These are phyloP conservation scores for Pseudisothecium myosuroides DNA, from an alignment of 225 moss, liverwort and hornwort species.

Conservation along the genomic window DNA sequence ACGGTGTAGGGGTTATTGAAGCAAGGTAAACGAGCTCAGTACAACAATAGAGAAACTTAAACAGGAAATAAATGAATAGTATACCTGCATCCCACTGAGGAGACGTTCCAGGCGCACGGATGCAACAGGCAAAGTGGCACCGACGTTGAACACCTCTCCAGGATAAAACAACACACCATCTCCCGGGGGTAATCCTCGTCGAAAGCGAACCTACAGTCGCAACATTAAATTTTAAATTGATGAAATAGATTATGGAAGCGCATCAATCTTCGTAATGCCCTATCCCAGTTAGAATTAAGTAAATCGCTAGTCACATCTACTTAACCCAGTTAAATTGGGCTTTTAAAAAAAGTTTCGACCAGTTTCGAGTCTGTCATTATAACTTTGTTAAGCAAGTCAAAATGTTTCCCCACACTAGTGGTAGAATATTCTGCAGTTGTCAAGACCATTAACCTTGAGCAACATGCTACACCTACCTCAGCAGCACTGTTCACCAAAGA, in stretches of 20 bases:
- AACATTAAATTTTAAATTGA: background rate
- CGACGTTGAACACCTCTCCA: constrained; percentile 76
- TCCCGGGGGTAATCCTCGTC: constrained; percentile 76
- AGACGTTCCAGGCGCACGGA: constrained; percentile 82
- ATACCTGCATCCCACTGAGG: constrained; percentile 85
- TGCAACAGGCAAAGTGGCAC: constrained; percentile 63
- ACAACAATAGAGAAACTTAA: background rate
- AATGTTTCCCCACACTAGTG: background rate
- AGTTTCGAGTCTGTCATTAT: background rate
- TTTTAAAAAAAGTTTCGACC: background rate
- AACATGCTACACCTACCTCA: background rate
- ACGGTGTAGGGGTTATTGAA: background rate
- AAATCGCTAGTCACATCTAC: background rate
- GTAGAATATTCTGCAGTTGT: background rate
- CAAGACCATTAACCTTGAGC: background rate
- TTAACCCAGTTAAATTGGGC: background rate
- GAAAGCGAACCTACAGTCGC: constrained; percentile 57
- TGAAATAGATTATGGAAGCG: background rate
- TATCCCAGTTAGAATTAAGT: background rate
- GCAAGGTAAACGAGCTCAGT: background rate
- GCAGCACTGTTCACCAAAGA: background rate
- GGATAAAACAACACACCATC: constrained; percentile 85
- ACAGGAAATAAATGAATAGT: background rate
- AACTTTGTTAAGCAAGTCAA: background rate
- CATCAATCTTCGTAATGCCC: background rate